Evolutionary conservation across 1,284 basidiomycete genomes (phyloP).

Genomic region (Anthracocystis panici-leucophaei): DNA sequence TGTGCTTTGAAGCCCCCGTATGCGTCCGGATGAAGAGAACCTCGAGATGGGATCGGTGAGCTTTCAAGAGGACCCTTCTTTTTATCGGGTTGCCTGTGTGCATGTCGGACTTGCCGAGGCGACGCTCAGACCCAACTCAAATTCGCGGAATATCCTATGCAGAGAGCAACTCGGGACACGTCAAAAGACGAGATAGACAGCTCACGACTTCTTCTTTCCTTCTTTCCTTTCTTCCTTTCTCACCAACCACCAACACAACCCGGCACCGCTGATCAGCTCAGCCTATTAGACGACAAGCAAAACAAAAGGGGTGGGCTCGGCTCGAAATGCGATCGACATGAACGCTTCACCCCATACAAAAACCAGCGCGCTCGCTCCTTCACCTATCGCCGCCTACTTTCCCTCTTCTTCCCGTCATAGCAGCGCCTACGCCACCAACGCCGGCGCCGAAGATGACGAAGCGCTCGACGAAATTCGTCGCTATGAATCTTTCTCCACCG

Average conservation of each 20-base stretch:
- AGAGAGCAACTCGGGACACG: background rate
- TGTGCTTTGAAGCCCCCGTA: no score
- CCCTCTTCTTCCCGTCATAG: constrained; percentile 23
- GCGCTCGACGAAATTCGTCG: constrained; percentile 62
- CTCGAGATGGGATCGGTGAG: no score
- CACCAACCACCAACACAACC: background rate
- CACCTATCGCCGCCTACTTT: constrained; percentile 30
- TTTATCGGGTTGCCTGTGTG: no score
- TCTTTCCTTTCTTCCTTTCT: background rate
- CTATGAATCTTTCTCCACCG: constrained; percentile 63
- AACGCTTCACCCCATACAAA: constrained; percentile 31
- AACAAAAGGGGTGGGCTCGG: background rate
- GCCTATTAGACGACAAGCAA: background rate
- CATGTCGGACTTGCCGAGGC: no score
- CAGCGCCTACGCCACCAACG: constrained; percentile 19
- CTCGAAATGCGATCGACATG: constrained; percentile 38
- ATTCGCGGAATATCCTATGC: no score
- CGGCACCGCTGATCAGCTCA: background rate
- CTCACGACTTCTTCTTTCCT: background rate
- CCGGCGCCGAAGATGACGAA: constrained; percentile 52
- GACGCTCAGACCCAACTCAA: no score
- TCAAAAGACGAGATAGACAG: background rate
- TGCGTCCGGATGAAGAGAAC: no score
- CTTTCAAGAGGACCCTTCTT: no score
- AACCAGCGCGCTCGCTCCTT: constrained; percentile 26